Base-by-base conservation (phyloP, 2,329 filamentous ascomycete species). In the Fusarium praegraminearum region DNA sequence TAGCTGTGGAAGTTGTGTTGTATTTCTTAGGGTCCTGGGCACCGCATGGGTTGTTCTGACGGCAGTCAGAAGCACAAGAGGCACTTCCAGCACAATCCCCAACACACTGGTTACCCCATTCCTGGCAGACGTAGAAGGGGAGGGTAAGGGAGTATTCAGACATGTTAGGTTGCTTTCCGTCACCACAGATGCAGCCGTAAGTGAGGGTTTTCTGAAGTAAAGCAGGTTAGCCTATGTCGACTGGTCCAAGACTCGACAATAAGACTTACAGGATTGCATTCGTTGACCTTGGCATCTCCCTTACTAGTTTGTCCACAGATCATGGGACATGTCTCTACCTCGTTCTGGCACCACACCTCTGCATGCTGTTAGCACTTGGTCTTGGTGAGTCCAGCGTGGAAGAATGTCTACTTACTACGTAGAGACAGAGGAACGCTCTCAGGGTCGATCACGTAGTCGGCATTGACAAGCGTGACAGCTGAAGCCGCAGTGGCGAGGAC, bases 111-210 rank as follows among this genome's bases (percentile, higher is more conserved):
- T 83, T 88, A 73, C 88, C 90, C 85, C 86, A 93, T 80, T 91
- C 85, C 47, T 85, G 85, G 86, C 92, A 96, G 73, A 89, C 85
- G 81, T 90, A 93, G 85, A 89, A 95, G 35, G 93, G 92, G 28
- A 96, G 83, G 2, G 92, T 94, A 73, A 93, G 85, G 22, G 90
- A 90, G 85, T 91, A 96, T 80, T 94, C 86, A 75, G 90, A 88
- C 50, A 93, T 81, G 80, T 94, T 94, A 71, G 92, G 92, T 54
- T 86, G 81, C 66, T 85, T 78, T 77, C 87, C 86, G 76, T 91
- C 85, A 67, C 85, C 84, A 83, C 92, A 96, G 72, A 93, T 83
- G 79, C 92, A 96, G 68, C 85, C 83, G 80, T 91, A 95, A n/a
- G 82, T 84, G 51, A 95, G 85, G 22, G 83, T 81, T 53, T 84